Percentiles rank a stretch among this genome's conserved stretches.
Evolutionary conservation across 192 early-diverging fungal species (phyloP).

Genomic region (Phlyctochytrium bullatum): DNA sequence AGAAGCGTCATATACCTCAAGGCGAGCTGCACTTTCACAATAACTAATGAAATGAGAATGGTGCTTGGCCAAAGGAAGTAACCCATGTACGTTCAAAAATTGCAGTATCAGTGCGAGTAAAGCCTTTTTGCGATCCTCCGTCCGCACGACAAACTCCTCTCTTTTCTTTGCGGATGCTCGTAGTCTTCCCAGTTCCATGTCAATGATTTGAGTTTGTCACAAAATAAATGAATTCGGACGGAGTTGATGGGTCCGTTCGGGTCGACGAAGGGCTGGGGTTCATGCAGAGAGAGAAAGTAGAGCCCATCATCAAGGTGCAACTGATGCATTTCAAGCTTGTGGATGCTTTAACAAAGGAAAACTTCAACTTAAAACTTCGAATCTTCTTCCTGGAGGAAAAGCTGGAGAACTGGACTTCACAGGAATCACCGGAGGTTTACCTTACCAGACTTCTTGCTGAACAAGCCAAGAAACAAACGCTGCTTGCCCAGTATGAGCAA

Average conservation of each 20-base stretch:
- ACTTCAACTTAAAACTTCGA: slow-evolving; percentile 35
- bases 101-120: slow-evolving; percentile 45
- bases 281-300: not conserved
- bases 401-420: slow-evolving; percentile 4
- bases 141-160: slow-evolving; percentile 31
- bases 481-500: too few relatives aligned
- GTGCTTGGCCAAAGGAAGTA: slow-evolving; percentile 8
- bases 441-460: too few relatives aligned
- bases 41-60: slow-evolving; percentile 26
- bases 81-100: slow-evolving; percentile 44
- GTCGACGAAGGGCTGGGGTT: not conserved
- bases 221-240: not conserved
- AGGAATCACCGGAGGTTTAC: too few relatives aligned
- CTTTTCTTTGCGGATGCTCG: slow-evolving; percentile 7
- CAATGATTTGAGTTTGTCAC: not conserved
- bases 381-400: slow-evolving; percentile 35
- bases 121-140: slow-evolving; percentile 37
- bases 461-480: too few relatives aligned
- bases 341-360: slow-evolving; percentile 34
- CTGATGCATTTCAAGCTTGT: slow-evolving; percentile 15
- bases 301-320: not conserved
- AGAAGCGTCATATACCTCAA: slow-evolving; percentile 24
- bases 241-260: not conserved
- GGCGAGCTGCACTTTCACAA: slow-evolving; percentile 31
- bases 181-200: slow-evolving; percentile 11